Base-by-base conservation (phyloP, 2,329 filamentous ascomycete species). In the Zelopaecilomyces penicillatus region DNA sequence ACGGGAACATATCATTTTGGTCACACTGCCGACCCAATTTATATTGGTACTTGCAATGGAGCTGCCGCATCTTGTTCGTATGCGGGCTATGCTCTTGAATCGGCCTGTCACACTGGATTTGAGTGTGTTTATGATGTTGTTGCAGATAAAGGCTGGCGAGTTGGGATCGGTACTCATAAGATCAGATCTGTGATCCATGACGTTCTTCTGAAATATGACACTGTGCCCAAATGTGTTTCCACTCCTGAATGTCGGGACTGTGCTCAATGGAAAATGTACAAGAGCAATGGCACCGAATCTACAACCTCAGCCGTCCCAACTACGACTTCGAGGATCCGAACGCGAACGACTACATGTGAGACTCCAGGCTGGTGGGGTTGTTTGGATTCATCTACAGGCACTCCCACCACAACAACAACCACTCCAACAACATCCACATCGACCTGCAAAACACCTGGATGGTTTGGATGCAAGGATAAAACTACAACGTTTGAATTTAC, bases 91-190 rank as follows among this genome's bases (percentile, higher is more conserved):
- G 90, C 93, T 1, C 77, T 98, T 73, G 89, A 98, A 65, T 85
- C 88, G 9, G 75, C 83, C n/a, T 98, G 93, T 55, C 93, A 97
- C 57, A 85, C 87, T 0, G 93, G 93, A 6, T 76, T 78, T 43
- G 84, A 93, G 61, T 97, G 93, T 57, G 79, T 85, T 1, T 98
- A 95, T 60, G 91, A 98, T 57, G 93, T 93, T 0, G 91, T 97
- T 29, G 81, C 76, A 31, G 89, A 96, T 61, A 83, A 91, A 58
- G 89, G 89, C 7, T 97, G 93, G 87, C 81, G 93, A 31, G 86
- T 95, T 5, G 89, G 87, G 10, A 83, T 95, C 43, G 86, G 87
- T 30, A 95, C 88, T 3, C 93, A 98, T 68, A 87, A 87, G 61
- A 97, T 98, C 54, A 79, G 82, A 47, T 80, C 78, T 30, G 90